Percentiles rank a stretch among this genome's conserved stretches.
These are phyloP conservation scores for Thelonectria discophora DNA, from an alignment of 2,329 filamentous ascomycete species.

Conservation along the genomic window DNA sequence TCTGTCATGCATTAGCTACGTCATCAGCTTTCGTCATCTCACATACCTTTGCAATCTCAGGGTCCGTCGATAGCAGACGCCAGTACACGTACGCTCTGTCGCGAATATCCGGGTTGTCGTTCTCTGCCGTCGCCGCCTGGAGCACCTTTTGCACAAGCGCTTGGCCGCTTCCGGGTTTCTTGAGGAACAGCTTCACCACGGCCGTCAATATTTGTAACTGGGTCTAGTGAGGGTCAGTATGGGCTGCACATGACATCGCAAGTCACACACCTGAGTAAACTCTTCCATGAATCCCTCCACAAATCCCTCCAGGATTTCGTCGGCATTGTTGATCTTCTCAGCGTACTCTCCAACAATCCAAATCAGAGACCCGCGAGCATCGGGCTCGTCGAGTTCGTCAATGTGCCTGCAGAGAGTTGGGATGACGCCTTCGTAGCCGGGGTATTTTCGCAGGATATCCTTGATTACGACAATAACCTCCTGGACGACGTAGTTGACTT, in stretches of 20 bases:
- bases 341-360: conserved; percentile 99
- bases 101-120: conserved; percentile 96
- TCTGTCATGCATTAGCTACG: conserved; percentile 52
- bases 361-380: conserved; percentile 88
- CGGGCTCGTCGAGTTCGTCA: conserved; percentile 94
- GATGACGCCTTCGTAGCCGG: conserved; percentile 97
- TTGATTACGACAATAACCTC: conserved; percentile 99
- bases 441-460: conserved; percentile 97
- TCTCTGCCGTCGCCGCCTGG: conserved; percentile 90
- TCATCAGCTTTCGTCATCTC: not conserved
- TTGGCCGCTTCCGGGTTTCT: conserved; percentile 93
- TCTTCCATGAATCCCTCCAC: conserved; percentile 96
- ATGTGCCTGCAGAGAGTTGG: conserved; percentile 96
- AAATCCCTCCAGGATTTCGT: conserved; percentile 89
- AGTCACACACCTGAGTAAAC: conserved; percentile 79
- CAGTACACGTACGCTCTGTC: conserved; percentile 98
- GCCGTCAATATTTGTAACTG: conserved; percentile 97
- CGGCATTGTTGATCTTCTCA: conserved; percentile 99
- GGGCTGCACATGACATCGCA: not conserved
- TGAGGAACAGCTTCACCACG: conserved; percentile 96
- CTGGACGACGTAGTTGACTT: conserved; percentile 99
- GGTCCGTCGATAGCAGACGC: conserved; percentile 92
- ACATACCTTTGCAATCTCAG: conserved; percentile 83
- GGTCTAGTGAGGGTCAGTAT: conserved; percentile 65
- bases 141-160: conserved; percentile 93